Base-by-base conservation (phyloP, 805 yeast genomes). In the Citeromyces matritensis region DNA sequence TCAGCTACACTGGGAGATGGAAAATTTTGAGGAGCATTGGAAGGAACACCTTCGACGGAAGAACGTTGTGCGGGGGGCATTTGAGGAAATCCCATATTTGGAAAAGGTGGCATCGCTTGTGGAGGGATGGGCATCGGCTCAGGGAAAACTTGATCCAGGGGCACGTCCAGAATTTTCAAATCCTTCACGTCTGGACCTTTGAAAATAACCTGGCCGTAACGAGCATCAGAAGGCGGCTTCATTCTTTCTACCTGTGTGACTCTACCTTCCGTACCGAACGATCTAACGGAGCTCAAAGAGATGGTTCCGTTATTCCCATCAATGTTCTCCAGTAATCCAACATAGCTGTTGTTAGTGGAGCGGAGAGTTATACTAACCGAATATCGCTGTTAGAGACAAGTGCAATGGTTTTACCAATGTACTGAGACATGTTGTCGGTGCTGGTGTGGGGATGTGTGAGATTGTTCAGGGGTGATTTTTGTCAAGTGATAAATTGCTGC, bases 151-250 rank as follows among this genome's bases (percentile, higher is more conserved):
- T 70, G 70, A 27, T 73, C 76, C 36, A 75, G 57, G 4, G 75
- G 73, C 24, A 63, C 63, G 39, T 85, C 96, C 45, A 88, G 63
- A 34, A 91, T 91, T 41, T 73, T 73, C 52, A 91, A 64, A 46
- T 81, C 95, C 55, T 82, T 80, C 14, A 91, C 96, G 44, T 88
- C 96, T 15, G 81, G 71, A 25, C 98, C 98, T 42, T 86, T 72
- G 51, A 91, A 80, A 34, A 79, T 81, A 32, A 91, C 83, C 35
- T 68, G 69, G 17, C 81, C 86, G 53, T 72, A 82, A 10, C 77
- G 65, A 27, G 65, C 73, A 24, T 62, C 64, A n/a, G 62, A 54
- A 12, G 82, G 75, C 5, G 93, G 78, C 34, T 71, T 66, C 51
- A 83, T 93, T 39, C 68, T 63, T 10, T 65, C 58, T 3, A 81